phyloP scores from a whole-genome alignment of 73 alveolate species.

The Paramecium caudatum region DNA sequence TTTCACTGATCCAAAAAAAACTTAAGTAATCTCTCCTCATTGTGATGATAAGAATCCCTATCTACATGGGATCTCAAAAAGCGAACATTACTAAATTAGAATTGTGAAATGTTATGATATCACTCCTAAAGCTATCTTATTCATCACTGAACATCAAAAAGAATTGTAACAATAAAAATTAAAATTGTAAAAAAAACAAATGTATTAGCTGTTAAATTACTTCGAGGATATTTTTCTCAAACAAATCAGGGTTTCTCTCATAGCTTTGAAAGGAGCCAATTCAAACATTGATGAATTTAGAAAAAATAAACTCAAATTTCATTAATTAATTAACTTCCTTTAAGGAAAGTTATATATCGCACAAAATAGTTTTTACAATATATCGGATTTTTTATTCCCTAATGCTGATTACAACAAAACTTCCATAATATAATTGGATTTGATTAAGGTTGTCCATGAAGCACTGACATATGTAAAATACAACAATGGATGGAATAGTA shows the following conservation, averaged over 20 bases:
- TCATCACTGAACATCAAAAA: slow-evolving; percentile 9
- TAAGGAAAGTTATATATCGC: neutral
- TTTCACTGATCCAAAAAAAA: slow-evolving; percentile 6
- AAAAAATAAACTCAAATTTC: neutral
- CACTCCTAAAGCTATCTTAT: neutral
- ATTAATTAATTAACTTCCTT: neutral
- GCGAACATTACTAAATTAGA: neutral
- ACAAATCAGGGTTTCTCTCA: neutral
- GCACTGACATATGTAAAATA: neutral
- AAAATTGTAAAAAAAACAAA: neutral
- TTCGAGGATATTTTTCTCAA: neutral
- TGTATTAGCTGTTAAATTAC: neutral
- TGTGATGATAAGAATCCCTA: neutral
- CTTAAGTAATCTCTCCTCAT: neutral
- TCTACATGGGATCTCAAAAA: neutral
- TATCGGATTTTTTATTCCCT: neutral
- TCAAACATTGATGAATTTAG: neutral
- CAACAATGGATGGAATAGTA: neutral
- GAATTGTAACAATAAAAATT: neutral
- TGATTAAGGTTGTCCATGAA: neutral
- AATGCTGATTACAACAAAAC: neutral
- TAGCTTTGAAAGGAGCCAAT: neutral
- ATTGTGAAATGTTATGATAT: neutral
- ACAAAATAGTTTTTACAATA: neutral
- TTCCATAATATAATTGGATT: neutral